Conservation (phyloP, 441 rosid genomes). For the Jatropha multifida region DNA sequence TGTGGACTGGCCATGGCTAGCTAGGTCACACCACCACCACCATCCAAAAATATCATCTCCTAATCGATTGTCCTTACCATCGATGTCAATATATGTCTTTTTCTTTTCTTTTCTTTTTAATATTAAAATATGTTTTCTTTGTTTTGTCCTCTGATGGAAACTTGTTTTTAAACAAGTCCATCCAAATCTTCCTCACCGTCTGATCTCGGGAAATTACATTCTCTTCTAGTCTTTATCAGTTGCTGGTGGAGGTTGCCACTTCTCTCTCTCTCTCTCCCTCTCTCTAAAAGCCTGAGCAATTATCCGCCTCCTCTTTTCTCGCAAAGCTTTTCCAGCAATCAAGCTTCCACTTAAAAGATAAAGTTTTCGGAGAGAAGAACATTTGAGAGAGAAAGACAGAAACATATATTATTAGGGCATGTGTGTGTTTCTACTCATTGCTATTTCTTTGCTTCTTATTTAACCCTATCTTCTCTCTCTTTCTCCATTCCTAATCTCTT, state of each 20-base stretch:
- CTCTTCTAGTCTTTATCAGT: conserved; percentile 61
- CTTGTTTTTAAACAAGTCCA: too few relatives aligned
- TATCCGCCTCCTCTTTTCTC: conserved; percentile 41
- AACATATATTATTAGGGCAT: conserved; percentile 57
- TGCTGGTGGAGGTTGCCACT: conserved; percentile 59
- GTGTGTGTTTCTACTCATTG: conserved; percentile 36
- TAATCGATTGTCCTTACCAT: conserved; percentile 21
- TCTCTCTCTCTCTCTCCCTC: conserved; percentile 22
- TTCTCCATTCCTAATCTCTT: conserved; percentile 37
- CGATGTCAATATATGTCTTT: conserved; percentile 13
- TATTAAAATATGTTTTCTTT: too few relatives aligned
- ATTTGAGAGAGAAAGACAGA: conserved; percentile 16
- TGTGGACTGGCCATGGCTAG: too few relatives aligned
- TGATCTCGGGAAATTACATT: conserved; percentile 28
- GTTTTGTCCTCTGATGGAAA: too few relatives aligned
- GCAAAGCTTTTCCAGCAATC: conserved; percentile 76
- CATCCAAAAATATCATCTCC: conserved; percentile 26
- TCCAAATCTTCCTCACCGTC: conserved; percentile 24
- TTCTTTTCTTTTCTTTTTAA: neutral
- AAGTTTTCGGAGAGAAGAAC: conserved; percentile 7
- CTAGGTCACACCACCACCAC: neutral
- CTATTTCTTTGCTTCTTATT: conserved; percentile 45
- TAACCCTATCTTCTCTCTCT: conserved; percentile 64
- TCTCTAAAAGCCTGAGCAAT: conserved; percentile 25
- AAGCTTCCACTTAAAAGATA: conserved; percentile 43